Evolutionary conservation across 768 basidiomycete genomes (phyloP).

Genomic region (Crassisporium funariophilum): DNA sequence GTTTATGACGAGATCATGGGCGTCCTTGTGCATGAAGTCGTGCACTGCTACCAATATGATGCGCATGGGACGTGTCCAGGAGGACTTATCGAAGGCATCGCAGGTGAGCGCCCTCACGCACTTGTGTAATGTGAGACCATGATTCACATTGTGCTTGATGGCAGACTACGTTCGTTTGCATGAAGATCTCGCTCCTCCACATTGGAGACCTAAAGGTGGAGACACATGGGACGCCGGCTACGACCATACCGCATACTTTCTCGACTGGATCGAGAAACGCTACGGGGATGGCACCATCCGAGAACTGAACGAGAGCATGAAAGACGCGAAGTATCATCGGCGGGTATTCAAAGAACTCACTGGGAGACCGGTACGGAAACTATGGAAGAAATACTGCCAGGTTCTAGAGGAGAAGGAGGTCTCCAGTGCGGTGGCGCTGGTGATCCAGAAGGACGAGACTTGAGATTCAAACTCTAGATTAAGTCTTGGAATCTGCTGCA

Average conservation of each 20-base stretch:
- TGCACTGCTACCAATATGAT: constrained; percentile 78
- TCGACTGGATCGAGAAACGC: constrained; percentile 64
- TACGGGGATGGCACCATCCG: constrained; percentile 56
- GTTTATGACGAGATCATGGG: constrained; percentile 67
- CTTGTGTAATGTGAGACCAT: no score
- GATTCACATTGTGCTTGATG: background rate
- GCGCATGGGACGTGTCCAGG: constrained; percentile 60
- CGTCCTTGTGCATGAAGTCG: constrained; percentile 74
- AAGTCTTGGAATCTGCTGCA: background rate
- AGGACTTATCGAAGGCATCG: constrained; percentile 79
- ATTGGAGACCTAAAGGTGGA: constrained; percentile 57
- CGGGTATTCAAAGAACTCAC: constrained; percentile 54
- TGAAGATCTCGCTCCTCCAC: constrained; percentile 62
- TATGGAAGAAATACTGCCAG: constrained; percentile 61
- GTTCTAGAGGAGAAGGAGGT: constrained; percentile 27
- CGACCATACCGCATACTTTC: constrained; percentile 71
- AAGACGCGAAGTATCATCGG: constrained; percentile 49
- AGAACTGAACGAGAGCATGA: constrained; percentile 59
- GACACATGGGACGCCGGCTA: constrained; percentile 78
- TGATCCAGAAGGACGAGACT: background rate
- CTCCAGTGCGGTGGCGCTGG: background rate
- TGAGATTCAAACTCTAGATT: constrained; percentile 4
- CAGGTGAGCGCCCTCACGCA: constrained; percentile 59
- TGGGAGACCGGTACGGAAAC: constrained; percentile 50
- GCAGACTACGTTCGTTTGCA: constrained; percentile 73